Base-by-base conservation (phyloP, 805 yeast species). In the Nakazawaea peltata region DNA sequence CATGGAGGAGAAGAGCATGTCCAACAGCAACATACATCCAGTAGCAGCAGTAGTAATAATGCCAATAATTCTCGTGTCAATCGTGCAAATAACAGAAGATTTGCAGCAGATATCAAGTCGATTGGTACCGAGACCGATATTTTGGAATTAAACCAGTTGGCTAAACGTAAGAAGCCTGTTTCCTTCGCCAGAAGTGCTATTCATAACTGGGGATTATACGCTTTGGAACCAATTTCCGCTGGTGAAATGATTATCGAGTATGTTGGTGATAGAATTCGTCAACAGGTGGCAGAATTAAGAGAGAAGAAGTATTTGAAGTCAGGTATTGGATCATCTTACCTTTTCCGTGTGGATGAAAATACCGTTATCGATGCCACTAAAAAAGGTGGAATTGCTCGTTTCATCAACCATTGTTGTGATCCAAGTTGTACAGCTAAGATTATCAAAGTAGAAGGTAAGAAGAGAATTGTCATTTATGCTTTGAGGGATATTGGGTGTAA, bases 351-450 rank as follows among this genome's bases (percentile, higher is more conserved):
- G 29, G 97, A 92, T 52, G 95, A 87, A 51, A 83, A 83, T 45
- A 85, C 94, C 0, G 97, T 92, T 7, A 83, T 92, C 37, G 99
- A 92, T 61, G 98, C 99, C 5, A 90, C 97, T 0, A 90, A 88
- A 53, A 83, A 80, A 44, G 99, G 99, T 19, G 97, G 97, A 3
- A 88, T 88, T 49, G 97, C 98, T 0, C 67, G 98, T 41, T 92
- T 92, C 51, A 92, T 92, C 54, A 92, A 92, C 49, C 99, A 92
- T 56, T 87, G 97, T 54, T 92, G 99, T 61, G 83, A 81, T 35
- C 99, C 99, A 1, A 87, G 95, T 46, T 92, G 98, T 60, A 87
- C 95, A 0, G 97, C 98, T 2, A 90, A 88, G 52, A 87, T 92
- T 50, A 88, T 88, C 49, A 86, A 86, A 55, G 97, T 87, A 26